A percentile compares a stretch with the other conserved stretches of the same genome.
Conservation (phyloP, 495 filamentous ascomycete genomes). For the Corynascus novoguineensis region DNA sequence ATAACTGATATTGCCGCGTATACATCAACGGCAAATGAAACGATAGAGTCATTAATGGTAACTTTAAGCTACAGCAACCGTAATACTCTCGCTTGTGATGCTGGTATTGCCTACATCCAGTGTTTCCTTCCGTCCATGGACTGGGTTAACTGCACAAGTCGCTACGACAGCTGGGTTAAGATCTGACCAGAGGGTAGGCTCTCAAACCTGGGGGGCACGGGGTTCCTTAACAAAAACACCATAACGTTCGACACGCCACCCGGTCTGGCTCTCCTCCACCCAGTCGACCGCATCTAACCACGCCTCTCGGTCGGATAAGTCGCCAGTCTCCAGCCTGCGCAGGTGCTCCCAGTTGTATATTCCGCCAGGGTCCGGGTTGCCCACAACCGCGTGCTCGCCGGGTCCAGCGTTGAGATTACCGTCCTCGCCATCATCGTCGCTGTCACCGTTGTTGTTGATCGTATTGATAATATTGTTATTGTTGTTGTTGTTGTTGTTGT, state of each 20-base stretch:
- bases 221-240: slow-evolving; percentile 35
- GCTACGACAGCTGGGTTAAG: background rate
- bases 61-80: too few relatives aligned
- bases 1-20: too few relatives aligned
- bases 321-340: slow-evolving; percentile 41
- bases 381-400: background rate
- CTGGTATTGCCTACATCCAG: too few relatives aligned
- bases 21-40: too few relatives aligned
- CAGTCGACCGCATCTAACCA: slow-evolving; percentile 41
- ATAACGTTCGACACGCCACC: slow-evolving; percentile 36
- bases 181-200: background rate
- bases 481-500: background rate
- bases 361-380: background rate
- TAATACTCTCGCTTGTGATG: too few relatives aligned
- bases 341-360: slow-evolving; percentile 35
- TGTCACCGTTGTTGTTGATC: background rate
- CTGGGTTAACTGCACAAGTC: too few relatives aligned
- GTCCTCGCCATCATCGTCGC: background rate
- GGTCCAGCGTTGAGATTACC: background rate
- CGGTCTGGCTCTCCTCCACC: slow-evolving; percentile 24
- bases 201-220: background rate
- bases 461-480: background rate
- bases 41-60: too few relatives aligned
- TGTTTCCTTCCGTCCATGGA: too few relatives aligned
- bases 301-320: slow-evolving; percentile 37